Percentiles rank a stretch among this genome's conserved stretches.
These are phyloP conservation scores for Penicillium carneum DNA, from an alignment of 2,329 filamentous ascomycete genomes.

Conservation along the genomic window DNA sequence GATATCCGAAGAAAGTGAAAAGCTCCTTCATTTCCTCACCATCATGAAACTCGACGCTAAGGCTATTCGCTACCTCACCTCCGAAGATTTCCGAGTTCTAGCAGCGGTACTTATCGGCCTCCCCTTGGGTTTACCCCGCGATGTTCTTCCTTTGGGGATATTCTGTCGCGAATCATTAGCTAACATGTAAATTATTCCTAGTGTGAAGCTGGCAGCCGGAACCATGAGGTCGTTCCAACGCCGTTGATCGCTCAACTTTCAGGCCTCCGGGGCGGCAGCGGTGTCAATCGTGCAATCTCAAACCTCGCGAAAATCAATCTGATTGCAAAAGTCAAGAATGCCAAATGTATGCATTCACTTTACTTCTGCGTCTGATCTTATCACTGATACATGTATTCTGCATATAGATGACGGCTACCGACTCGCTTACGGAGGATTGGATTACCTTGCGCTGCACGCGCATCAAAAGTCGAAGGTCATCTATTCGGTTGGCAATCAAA, in stretches of 20 bases:
- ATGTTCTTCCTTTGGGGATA: constrained; percentile 20
- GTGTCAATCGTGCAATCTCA: constrained; percentile 86
- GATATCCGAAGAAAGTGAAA: neutral
- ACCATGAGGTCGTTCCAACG: constrained; percentile 96
- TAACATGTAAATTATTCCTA: constrained; percentile 49
- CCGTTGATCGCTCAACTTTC: constrained; percentile 84
- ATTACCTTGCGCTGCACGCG: constrained; percentile 94
- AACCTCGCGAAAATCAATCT: constrained; percentile 88
- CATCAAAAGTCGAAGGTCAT: constrained; percentile 80
- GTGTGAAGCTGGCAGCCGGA: constrained; percentile 93
- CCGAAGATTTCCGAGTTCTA: constrained; percentile 94
- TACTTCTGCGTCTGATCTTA: neutral
- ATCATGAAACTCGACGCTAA: constrained; percentile 94
- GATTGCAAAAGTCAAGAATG: constrained; percentile 91
- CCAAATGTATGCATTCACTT: constrained; percentile 67
- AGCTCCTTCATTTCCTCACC: constrained; percentile 14
- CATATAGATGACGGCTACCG: constrained; percentile 84
- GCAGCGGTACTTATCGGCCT: constrained; percentile 72
- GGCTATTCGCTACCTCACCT: constrained; percentile 86
- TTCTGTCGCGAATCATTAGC: constrained; percentile 9
- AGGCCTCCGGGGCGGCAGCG: constrained; percentile 76
- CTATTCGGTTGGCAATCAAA: constrained; percentile 91
- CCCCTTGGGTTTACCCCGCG: constrained; percentile 30
- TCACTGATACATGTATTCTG: constrained; percentile 14
- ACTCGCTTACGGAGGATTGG: constrained; percentile 92